A percentile compares a stretch with the other conserved stretches of the same genome.
phyloP scores from a whole-genome alignment of 805 yeast genomes.

The Barnettozyma vustinii region DNA sequence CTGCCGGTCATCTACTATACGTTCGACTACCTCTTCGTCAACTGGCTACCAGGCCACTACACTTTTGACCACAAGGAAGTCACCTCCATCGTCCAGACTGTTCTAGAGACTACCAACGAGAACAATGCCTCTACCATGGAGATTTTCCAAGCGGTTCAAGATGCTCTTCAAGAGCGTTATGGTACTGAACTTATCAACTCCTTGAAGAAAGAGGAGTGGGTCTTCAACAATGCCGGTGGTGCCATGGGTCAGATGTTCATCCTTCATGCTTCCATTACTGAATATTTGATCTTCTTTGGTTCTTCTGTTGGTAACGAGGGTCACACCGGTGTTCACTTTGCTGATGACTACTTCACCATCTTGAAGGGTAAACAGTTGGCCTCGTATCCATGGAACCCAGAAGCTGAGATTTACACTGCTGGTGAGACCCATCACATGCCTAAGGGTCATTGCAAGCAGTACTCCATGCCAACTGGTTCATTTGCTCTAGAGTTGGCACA shows the following conservation, averaged over 20 bases:
- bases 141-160: slow-evolving; percentile 57
- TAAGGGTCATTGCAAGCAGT: slow-evolving; percentile 77
- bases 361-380: slow-evolving; percentile 76
- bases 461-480: slow-evolving; percentile 73
- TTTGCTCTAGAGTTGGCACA: slow-evolving; percentile 95
- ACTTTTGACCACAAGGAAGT: slow-evolving; percentile 64
- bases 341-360: slow-evolving; percentile 96
- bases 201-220: slow-evolving; percentile 79
- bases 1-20: slow-evolving; percentile 24
- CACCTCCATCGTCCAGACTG: slow-evolving; percentile 51
- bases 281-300: slow-evolving; percentile 90
- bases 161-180: slow-evolving; percentile 53
- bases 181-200: slow-evolving; percentile 71
- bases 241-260: slow-evolving; percentile 98
- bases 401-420: slow-evolving; percentile 70
- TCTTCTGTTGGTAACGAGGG: slow-evolving; percentile 94
- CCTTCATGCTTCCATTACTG: slow-evolving; percentile 89
- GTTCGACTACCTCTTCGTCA: slow-evolving; percentile 39
- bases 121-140: slow-evolving; percentile 49
- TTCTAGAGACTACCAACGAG: slow-evolving; percentile 45
- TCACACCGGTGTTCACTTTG: slow-evolving; percentile 91
- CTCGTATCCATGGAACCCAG: slow-evolving; percentile 55
- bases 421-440: slow-evolving; percentile 81
- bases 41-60: slow-evolving; percentile 68
- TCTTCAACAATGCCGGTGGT: slow-evolving; percentile 96